Evolutionary conservation across 306 rosid species (phyloP).

Genomic region (Calophaca sinica): DNA sequence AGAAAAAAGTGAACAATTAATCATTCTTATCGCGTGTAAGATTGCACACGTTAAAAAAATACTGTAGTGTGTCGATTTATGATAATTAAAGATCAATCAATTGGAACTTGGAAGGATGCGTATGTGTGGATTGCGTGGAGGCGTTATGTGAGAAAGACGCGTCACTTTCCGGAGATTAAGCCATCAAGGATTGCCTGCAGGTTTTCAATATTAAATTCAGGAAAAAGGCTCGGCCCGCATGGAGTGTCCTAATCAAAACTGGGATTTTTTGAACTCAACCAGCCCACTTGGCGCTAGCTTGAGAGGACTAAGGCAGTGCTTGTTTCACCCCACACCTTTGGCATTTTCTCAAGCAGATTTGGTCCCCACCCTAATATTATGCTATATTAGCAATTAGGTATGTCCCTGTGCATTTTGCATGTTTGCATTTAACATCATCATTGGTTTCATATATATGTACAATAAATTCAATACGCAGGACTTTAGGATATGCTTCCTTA

Average conservation of each 20-base stretch:
- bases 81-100: too few relatives aligned
- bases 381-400: slow-evolving; percentile 23
- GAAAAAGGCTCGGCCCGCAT: background rate
- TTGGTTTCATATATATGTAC: background rate
- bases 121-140: slow-evolving; percentile 5
- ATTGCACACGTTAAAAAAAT: too few relatives aligned
- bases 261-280: slow-evolving; percentile 21
- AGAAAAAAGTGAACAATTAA: too few relatives aligned
- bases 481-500: background rate
- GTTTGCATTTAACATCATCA: slow-evolving; percentile 36
- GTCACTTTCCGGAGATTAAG: slow-evolving; percentile 47
- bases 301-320: background rate
- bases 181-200: background rate
- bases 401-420: slow-evolving; percentile 12
- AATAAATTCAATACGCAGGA: slow-evolving; percentile 7
- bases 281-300: background rate
- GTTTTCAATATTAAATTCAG: background rate
- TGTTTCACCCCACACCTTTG: slow-evolving; percentile 39
- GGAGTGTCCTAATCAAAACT: slow-evolving; percentile 2
- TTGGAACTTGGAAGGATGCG: background rate
- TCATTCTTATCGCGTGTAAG: too few relatives aligned
- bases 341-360: too few relatives aligned
- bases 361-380: too few relatives aligned
- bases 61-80: too few relatives aligned
- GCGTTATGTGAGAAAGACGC: background rate